A percentile compares a stretch with the other conserved stretches of the same genome.
These are phyloP conservation scores for Lagenidium sp. DNA, from an alignment of 352 stramenopile genomes.

Conservation along the genomic window DNA sequence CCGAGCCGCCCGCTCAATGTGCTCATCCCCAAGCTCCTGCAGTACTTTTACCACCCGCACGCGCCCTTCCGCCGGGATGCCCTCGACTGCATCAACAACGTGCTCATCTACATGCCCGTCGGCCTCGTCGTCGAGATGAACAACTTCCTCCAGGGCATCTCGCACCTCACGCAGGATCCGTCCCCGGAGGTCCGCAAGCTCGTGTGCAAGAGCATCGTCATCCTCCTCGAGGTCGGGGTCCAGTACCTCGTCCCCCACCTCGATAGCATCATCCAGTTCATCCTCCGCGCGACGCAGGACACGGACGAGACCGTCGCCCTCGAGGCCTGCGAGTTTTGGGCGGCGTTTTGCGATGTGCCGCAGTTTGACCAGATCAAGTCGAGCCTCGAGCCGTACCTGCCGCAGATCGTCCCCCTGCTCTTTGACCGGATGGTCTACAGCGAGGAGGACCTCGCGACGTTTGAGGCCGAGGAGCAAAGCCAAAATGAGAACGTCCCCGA, in stretches of 20 bases:
- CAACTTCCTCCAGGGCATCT: constrained; percentile 84
- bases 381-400: constrained; percentile 76
- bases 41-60: constrained; percentile 85
- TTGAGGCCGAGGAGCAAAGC: constrained; percentile 87
- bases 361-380: constrained; percentile 90
- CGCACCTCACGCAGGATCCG: constrained; percentile 76
- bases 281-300: constrained; percentile 83
- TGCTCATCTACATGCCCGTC: constrained; percentile 85
- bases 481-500: constrained; percentile 86
- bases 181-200: constrained; percentile 75
- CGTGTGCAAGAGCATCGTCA: constrained; percentile 89
- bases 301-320: constrained; percentile 78
- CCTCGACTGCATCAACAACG: constrained; percentile 86
- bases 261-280: constrained; percentile 89
- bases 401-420: constrained; percentile 89
- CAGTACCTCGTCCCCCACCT: constrained; percentile 87
- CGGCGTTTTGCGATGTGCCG: constrained; percentile 84
- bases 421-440: constrained; percentile 95
- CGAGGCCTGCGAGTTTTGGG: constrained; percentile 89
- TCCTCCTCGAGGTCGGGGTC: constrained; percentile 82
- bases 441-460: constrained; percentile 85
- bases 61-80: constrained; percentile 72
- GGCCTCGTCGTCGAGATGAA: constrained; percentile 88
- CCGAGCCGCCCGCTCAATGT: constrained; percentile 78
- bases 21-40: constrained; percentile 82